Evolutionary conservation across 179 eudicot genomes (phyloP), one percentile per base, ranked within the genome.

Genomic region (Pouteria campechiana): DNA sequence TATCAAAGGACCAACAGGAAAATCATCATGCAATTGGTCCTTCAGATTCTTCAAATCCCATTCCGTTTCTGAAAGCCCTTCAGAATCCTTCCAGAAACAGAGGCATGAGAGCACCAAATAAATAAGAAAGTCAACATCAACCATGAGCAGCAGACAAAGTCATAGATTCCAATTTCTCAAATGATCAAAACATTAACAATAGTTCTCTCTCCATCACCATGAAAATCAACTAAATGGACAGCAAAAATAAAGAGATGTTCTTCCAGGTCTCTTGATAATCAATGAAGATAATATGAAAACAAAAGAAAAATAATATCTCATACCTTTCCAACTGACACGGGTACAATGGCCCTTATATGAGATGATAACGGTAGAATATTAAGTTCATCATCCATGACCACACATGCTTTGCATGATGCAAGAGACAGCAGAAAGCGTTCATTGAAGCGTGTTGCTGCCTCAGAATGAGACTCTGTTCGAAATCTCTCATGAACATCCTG

Each of bases 401-500:
- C 67, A 57, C 95, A 89, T 48, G 95, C 52, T 63, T 56, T 85
- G 67, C 93, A 78, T 6, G 97, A 76, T 22, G 83, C 89, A 57
- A 89, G 68, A 1, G 97, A 89, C 29, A 89, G 57, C 42, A 89
- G 60, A 48, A 89, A 89, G 2, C 95, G 78, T 61, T 89, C 97
- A 70, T 89, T 84, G 54, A 89, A 89, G 52, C 86, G 97, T 22
- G 83, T 85, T 19, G 78, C 43, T 30, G 85, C 73, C 47, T 55
- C 63, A 25, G 75, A 50, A 72, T 89, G 97, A 23, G 97, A 89
- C 63, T 78, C 95, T 14, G 95, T 85, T 21, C 89, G 88, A 51
- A 69, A 89, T 65, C 89, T 78, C 44, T 89, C 93, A 48, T 89
- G 97, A 37, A 85, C 93, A 72, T 89, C 97, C 97, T 84, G 81